Evolutionary conservation across 108 stramenopile genomes (phyloP).

Genomic region (Schizochytrium sp.): DNA sequence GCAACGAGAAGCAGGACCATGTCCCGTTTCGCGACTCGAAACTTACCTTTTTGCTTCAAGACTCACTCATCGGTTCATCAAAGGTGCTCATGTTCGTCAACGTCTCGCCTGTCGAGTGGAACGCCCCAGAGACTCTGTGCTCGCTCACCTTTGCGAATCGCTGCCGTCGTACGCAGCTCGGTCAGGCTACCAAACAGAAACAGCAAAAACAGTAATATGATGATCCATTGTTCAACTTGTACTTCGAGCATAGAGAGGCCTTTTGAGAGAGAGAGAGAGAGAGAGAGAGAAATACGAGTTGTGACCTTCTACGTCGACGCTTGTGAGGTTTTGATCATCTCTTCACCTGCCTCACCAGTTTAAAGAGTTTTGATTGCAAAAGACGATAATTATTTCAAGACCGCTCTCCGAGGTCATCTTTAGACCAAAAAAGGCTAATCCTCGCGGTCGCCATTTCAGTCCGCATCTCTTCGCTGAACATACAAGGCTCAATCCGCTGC

Average conservation of each 20-base stretch:
- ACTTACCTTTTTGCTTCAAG: slow-evolving; percentile 74
- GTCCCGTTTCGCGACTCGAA: slow-evolving; percentile 88
- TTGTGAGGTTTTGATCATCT: no score
- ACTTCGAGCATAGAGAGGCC: no score
- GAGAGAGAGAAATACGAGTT: not conserved
- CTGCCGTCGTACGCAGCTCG: slow-evolving; percentile 32
- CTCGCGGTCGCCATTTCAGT: no score
- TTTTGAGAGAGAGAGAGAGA: not conserved
- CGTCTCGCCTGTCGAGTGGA: slow-evolving; percentile 67
- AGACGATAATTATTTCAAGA: no score
- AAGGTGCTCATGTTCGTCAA: slow-evolving; percentile 83
- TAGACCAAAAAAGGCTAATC: no score
- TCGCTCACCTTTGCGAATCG: slow-evolving; percentile 67
- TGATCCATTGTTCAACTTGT: no score
- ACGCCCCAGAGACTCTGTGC: slow-evolving; percentile 71
- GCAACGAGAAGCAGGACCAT: slow-evolving; percentile 38
- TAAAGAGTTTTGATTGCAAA: no score
- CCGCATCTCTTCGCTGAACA: no score
- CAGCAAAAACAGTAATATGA: not conserved
- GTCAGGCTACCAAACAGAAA: slow-evolving; percentile 18
- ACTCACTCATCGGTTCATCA: slow-evolving; percentile 73
- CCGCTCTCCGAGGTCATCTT: no score
- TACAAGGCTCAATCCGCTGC: no score
- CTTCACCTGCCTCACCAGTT: no score
- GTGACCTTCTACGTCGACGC: not conserved